These are phyloP conservation scores for Beauveria caledonica DNA, from an alignment of 2,329 filamentous ascomycete genomes.

Conservation along the genomic window DNA sequence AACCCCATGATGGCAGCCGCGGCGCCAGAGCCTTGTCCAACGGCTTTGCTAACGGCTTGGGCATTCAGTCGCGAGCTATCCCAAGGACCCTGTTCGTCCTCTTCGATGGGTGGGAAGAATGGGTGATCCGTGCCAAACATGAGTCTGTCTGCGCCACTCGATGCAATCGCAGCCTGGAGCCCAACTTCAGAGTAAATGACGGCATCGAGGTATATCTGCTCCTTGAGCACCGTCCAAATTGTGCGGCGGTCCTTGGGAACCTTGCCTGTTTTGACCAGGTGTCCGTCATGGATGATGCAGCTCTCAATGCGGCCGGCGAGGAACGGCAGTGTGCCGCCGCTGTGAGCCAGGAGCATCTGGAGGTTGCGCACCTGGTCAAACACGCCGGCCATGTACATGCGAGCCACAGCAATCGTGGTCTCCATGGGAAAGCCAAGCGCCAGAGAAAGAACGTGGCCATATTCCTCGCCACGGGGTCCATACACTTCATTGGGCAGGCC, in stretches of 20 bases:
- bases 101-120: conserved; percentile 69
- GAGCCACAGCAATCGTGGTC: conserved; percentile 80
- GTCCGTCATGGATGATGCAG: conserved; percentile 74
- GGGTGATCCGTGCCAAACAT: conserved; percentile 81
- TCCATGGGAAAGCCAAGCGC: conserved; percentile 86
- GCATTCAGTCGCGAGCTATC: conserved; percentile 52
- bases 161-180: conserved; percentile 60
- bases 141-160: conserved; percentile 58
- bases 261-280: conserved; percentile 58
- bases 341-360: conserved; percentile 75
- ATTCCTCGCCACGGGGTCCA: conserved; percentile 62
- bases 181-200: conserved; percentile 75
- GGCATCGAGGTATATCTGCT: conserved; percentile 81
- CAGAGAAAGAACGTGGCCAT: conserved; percentile 80
- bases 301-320: conserved; percentile 82
- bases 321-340: conserved; percentile 81
- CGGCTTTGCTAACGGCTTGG: conserved; percentile 44
- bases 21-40: conserved; percentile 36
- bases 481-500: conserved; percentile 75
- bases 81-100: conserved; percentile 57
- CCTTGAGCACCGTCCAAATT: conserved; percentile 49
- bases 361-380: conserved; percentile 68
- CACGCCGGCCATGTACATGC: conserved; percentile 81
- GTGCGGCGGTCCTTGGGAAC: conserved; percentile 38
- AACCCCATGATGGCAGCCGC: conserved; percentile 49